Conservation (phyloP, 2,329 filamentous ascomycete species). For the Allantophomopsis lycopodina region DNA sequence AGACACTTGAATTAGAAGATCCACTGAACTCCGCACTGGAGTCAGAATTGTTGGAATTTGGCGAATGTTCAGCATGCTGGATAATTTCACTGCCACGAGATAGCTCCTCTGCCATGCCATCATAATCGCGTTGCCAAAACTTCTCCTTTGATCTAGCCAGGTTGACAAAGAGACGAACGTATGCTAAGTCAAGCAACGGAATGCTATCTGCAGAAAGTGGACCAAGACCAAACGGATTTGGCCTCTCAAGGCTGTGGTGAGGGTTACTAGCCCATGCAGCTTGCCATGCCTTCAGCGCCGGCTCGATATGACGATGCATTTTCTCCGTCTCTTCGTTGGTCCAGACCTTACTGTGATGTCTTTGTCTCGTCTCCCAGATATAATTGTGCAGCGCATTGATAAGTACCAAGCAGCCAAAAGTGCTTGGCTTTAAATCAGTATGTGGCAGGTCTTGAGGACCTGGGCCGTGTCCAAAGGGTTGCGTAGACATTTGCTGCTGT, state of each 20-base stretch:
- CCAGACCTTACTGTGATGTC: conserved; percentile 81
- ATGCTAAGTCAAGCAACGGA: conserved; percentile 80
- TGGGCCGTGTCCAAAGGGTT: conserved; percentile 29
- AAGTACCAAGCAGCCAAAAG: conserved; percentile 80
- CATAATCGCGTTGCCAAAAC: conserved; percentile 89
- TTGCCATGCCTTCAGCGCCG: conserved; percentile 88
- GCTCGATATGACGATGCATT: conserved; percentile 92
- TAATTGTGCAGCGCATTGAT: conserved; percentile 96
- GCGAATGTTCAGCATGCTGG: conserved; percentile 55
- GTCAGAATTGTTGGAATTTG: conserved; percentile 26
- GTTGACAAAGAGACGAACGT: conserved; percentile 85
- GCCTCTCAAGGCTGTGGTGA: conserved; percentile 69
- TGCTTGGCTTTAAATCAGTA: conserved; percentile 65
- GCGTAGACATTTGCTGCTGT: conserved; percentile 34
- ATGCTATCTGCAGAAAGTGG: conserved; percentile 85
- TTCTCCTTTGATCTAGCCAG: conserved; percentile 85
- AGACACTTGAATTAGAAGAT: conserved; percentile 27
- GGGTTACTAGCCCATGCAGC: conserved; percentile 81
- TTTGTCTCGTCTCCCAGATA: conserved; percentile 92
- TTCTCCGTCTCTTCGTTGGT: conserved; percentile 85
- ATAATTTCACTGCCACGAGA: conserved; percentile 64
- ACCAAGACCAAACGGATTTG: conserved; percentile 69
- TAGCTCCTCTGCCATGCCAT: conserved; percentile 79
- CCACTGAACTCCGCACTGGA: conserved; percentile 24
- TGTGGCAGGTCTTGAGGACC: conserved; percentile 34